phyloP scores from a whole-genome alignment of 495 filamentous ascomycete genomes.

The Podospora pseudopauciseta region DNA sequence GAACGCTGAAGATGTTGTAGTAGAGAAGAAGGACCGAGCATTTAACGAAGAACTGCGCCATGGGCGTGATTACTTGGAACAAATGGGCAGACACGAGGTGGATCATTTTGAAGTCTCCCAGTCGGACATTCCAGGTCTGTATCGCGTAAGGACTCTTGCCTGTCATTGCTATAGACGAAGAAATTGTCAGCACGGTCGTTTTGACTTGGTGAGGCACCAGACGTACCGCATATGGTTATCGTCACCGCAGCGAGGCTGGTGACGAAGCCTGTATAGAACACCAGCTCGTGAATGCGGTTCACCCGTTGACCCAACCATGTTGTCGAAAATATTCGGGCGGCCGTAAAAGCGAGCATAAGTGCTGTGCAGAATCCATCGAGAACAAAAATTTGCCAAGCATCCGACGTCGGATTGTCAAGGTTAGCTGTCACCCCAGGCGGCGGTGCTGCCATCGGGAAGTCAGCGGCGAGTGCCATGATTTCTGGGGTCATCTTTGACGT shows the following conservation, averaged over 20 bases:
- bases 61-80: neutral
- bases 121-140: neutral
- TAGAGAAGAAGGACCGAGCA: neutral
- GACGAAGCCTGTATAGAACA: neutral
- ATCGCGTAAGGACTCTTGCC: neutral
- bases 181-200: neutral
- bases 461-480: neutral
- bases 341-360: neutral
- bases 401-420: neutral
- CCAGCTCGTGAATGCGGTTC: neutral
- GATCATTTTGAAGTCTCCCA: neutral
- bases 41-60: neutral
- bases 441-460: neutral
- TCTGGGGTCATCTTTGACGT: slow-evolving; percentile 2
- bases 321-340: neutral
- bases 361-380: neutral
- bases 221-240: neutral
- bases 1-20: neutral
- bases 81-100: neutral
- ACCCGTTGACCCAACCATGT: neutral
- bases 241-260: neutral
- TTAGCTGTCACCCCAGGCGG: neutral
- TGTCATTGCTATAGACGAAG: neutral
- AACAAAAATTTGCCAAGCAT: neutral
- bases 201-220: neutral